Evolutionary conservation across 2,329 filamentous ascomycete species (phyloP).

Genomic region (Exophiala xenobiotica): DNA sequence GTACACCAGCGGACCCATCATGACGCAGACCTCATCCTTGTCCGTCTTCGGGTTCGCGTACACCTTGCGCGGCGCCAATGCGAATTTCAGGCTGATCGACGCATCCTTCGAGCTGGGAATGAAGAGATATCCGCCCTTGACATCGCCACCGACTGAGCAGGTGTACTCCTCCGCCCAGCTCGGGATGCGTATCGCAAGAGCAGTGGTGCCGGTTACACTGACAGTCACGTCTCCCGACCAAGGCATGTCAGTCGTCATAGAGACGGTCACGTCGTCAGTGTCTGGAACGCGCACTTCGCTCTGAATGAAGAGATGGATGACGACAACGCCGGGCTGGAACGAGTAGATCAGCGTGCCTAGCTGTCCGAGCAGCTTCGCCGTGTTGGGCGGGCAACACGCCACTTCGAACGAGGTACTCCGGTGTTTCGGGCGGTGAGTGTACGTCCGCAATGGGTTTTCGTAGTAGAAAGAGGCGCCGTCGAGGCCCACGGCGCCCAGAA

Average conservation of each 20-base stretch:
- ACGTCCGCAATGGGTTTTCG: slow-evolving; percentile 56
- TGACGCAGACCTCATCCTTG: slow-evolving; percentile 6
- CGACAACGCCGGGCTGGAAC: slow-evolving; percentile 38
- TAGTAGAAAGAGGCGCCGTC: slow-evolving; percentile 61
- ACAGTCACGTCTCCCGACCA: slow-evolving; percentile 46
- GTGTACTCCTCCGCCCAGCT: not conserved
- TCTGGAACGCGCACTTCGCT: slow-evolving; percentile 44
- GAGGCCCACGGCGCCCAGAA: slow-evolving; percentile 57
- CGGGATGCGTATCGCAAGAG: slow-evolving; percentile 53
- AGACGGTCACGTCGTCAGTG: slow-evolving; percentile 43
- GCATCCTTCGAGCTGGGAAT: slow-evolving; percentile 43
- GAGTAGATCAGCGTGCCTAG: slow-evolving; percentile 59
- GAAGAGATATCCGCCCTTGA: not conserved
- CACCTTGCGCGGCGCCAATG: slow-evolving; percentile 1
- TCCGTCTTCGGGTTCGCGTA: slow-evolving; percentile 4
- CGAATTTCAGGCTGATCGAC: slow-evolving; percentile 26
- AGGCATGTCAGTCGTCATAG: slow-evolving; percentile 56
- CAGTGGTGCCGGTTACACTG: slow-evolving; percentile 34
- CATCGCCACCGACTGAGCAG: not conserved
- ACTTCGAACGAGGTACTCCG: slow-evolving; percentile 61
- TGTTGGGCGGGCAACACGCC: slow-evolving; percentile 61
- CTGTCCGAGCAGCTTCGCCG: slow-evolving; percentile 56
- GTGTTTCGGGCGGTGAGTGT: slow-evolving; percentile 50
- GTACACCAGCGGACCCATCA: slow-evolving; percentile 32
- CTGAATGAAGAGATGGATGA: slow-evolving; percentile 56